A percentile compares a stretch with the other conserved stretches of the same genome.
Evolutionary conservation across 129 eudicot species (phyloP).

Genomic region (Helianthus tuberosus): DNA sequence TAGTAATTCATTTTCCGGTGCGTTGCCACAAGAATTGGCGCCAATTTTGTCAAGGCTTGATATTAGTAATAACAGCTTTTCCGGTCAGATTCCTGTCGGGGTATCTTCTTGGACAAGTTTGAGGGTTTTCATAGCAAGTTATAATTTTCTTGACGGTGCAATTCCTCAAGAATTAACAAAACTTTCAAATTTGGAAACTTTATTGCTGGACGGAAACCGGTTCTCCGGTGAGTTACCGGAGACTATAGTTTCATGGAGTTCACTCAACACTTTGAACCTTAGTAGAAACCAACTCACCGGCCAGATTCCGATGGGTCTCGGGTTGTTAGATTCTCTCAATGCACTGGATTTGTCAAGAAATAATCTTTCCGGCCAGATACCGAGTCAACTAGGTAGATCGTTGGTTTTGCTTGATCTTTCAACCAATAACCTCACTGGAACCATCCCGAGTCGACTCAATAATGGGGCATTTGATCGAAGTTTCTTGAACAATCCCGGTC

Average conservation of each 20-base stretch:
- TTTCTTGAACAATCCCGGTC: slow-evolving; percentile 27
- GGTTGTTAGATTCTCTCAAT: no score
- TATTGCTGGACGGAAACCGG: slow-evolving; percentile 61
- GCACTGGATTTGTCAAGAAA: no score
- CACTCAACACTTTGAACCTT: slow-evolving; percentile 54
- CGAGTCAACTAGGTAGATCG: slow-evolving; percentile 46
- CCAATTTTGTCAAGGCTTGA: slow-evolving; percentile 46
- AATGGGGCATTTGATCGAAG: no score
- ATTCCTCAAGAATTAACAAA: slow-evolving; percentile 70
- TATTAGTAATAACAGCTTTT: slow-evolving; percentile 63
- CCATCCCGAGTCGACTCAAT: no score
- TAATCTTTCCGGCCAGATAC: slow-evolving; percentile 26
- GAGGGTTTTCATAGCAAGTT: slow-evolving; percentile 53
- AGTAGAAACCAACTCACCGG: slow-evolving; percentile 70
- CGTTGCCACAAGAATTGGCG: slow-evolving; percentile 22
- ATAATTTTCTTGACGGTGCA: slow-evolving; percentile 55
- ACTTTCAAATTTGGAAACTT: slow-evolving; percentile 38
- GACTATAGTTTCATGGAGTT: slow-evolving; percentile 50
- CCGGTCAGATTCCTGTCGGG: slow-evolving; percentile 58
- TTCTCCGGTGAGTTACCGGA: slow-evolving; percentile 69
- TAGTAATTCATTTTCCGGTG: slow-evolving; percentile 43
- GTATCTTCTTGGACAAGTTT: slow-evolving; percentile 59
- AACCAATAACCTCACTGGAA: slow-evolving; percentile 27
- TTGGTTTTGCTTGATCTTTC: slow-evolving; percentile 52
- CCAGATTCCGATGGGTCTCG: slow-evolving; percentile 55